Base-by-base conservation (phyloP, 495 filamentous ascomycete species). In the Hypoxylon lienhwacheense region DNA sequence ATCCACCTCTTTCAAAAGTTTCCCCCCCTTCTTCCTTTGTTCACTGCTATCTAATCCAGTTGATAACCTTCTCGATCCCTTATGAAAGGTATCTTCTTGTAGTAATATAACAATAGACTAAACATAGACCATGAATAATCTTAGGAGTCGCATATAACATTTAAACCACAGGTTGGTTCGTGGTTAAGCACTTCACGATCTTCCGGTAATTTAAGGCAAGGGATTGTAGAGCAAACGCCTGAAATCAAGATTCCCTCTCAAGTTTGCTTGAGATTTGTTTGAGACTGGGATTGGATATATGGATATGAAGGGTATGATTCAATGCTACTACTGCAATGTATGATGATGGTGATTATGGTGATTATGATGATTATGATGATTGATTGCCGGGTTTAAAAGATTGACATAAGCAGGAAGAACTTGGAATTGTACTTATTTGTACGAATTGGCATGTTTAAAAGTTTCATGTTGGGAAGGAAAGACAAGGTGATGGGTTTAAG, bases 1-100 rank as follows among this genome's bases (percentile, higher is more conserved):
- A 45, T 41, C 51, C 40, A 51, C 57, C 21, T 54, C 46, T 45
- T 46, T n/a, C n/a, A n/a, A n/a, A n/a, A n/a, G n/a, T n/a, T 51
- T 26, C 8, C 8, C 24, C 24, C 8, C 17, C 26, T 52, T 36
- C 47, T 28, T 46, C 44, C 58, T 61, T 61, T 61, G 58, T 55
- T 21, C 47, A 36, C 36, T 41, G 42, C 21, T 44, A 48, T 45
- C 20, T 47, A 28, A 37, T 29, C 16, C 37, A 32, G 31, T 5
- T 4, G 35, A 24, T 40, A 33, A 24, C 17, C 5, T 33, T 6
- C 46, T 41, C 5, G 47, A 52, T 43, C 42, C 42, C 34, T 47
- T 52, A 47, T 33, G 17, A 10, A 39, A 35, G 28, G 32, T 28
- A 19, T 42, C 36, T 35, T 35, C 8, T 41, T 29, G 39, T 37